Evolutionary conservation across 495 filamentous ascomycete genomes (phyloP).

Genomic region (Acidiella bohemica): DNA sequence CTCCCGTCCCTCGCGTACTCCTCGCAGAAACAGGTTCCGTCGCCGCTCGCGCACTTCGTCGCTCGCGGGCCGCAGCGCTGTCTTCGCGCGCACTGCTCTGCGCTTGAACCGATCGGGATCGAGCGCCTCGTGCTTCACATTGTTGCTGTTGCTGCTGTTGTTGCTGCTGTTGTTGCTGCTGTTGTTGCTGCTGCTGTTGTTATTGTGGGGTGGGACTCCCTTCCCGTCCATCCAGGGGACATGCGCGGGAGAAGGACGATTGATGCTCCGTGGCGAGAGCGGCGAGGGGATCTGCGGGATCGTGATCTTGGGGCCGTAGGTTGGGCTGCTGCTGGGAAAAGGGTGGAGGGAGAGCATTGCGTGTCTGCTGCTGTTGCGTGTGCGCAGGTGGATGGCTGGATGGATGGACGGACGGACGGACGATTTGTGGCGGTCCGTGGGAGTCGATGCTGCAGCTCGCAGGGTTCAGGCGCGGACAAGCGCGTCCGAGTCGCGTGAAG

Average conservation of each 20-base stretch:
- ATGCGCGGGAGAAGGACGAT: slow-evolving; percentile 14
- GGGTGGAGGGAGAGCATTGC: too few relatives aligned
- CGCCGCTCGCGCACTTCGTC: slow-evolving; percentile 38
- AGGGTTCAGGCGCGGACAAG: too few relatives aligned
- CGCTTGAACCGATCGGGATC: too few relatives aligned
- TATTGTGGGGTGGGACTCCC: too few relatives aligned
- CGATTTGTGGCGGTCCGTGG: too few relatives aligned
- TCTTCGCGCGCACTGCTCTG: slow-evolving; percentile 22
- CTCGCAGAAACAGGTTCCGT: slow-evolving; percentile 58
- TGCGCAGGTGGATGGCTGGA: too few relatives aligned
- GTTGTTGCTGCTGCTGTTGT: neutral
- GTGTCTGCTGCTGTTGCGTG: too few relatives aligned
- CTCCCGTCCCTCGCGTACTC: slow-evolving; percentile 58
- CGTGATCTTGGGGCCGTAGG: neutral
- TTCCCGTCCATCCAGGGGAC: neutral
- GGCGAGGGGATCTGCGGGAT: slow-evolving; percentile 20
- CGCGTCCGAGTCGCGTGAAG: too few relatives aligned
- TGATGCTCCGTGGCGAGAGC: slow-evolving; percentile 28
- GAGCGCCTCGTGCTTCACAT: neutral
- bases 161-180: neutral
- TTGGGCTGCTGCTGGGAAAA: too few relatives aligned
- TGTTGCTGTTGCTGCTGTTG: slow-evolving; percentile 1
- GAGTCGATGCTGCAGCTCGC: too few relatives aligned
- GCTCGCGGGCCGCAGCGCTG: slow-evolving; percentile 21
- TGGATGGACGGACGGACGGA: too few relatives aligned